Evolutionary conservation across 495 filamentous ascomycete genomes (phyloP).

Genomic region (Articulospora tetracladia): DNA sequence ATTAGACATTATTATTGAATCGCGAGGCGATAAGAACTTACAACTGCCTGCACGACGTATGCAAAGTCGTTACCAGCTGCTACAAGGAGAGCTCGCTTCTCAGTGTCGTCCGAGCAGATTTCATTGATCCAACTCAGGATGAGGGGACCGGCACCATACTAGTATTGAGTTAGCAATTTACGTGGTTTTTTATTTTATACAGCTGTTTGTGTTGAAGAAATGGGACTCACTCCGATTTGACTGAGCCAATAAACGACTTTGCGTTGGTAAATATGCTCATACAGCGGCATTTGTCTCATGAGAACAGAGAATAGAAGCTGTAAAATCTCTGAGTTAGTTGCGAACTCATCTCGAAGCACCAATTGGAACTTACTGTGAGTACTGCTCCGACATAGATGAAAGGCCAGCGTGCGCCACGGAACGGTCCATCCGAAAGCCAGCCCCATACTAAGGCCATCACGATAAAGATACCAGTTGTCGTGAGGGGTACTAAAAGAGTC

Average conservation of each 20-base stretch:
- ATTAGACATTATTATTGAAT: background rate
- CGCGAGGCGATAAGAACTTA: conserved; percentile 33
- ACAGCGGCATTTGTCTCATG: conserved; percentile 33
- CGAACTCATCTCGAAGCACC: conserved; percentile 30
- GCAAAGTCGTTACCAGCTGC: conserved; percentile 16
- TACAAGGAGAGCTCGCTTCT: conserved; percentile 50
- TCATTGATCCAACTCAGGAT: conserved; percentile 45
- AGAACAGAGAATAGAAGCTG: conserved; percentile 29
- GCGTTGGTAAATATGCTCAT: conserved; percentile 28
- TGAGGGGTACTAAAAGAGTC: conserved; percentile 29
- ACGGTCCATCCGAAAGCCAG: conserved; percentile 34
- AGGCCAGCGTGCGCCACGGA: conserved; percentile 31
- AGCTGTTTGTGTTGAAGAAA: conserved; percentile 3
- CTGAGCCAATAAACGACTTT: conserved; percentile 26
- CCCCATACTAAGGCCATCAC: conserved; percentile 31
- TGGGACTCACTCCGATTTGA: conserved; percentile 20
- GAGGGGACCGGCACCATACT: conserved; percentile 24
- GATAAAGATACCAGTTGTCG: conserved; percentile 31
- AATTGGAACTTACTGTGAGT: conserved; percentile 29
- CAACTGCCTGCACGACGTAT: conserved; percentile 43
- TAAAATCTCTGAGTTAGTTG: conserved; percentile 31
- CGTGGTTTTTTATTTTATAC: conserved; percentile 26
- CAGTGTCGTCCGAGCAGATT: conserved; percentile 47
- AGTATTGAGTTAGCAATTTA: background rate
- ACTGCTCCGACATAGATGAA: conserved; percentile 34